phyloP scores from a whole-genome alignment of 805 yeast species.

The Monosporozyma unispora region DNA sequence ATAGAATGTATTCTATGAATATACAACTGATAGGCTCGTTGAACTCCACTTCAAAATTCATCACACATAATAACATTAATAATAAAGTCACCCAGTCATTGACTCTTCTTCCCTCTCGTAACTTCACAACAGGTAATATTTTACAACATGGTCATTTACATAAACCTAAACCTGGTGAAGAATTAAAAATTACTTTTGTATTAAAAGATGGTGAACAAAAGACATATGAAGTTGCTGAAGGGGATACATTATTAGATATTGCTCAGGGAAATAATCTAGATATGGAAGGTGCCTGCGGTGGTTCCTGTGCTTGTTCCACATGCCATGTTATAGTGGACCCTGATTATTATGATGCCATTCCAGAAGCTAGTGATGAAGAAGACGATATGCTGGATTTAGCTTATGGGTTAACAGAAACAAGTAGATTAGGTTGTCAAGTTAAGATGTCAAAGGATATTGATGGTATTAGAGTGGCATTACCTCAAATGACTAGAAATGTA shows the following conservation, averaged over 20 bases:
- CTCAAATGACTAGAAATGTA: slow-evolving; percentile 93
- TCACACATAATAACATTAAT: neutral
- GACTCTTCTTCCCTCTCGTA: neutral
- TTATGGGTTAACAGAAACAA: slow-evolving; percentile 93
- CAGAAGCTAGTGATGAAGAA: slow-evolving; percentile 96
- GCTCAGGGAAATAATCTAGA: slow-evolving; percentile 91
- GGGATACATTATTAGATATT: slow-evolving; percentile 84
- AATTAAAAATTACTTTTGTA: slow-evolving; percentile 74
- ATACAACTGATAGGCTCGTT: neutral
- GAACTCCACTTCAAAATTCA: neutral
- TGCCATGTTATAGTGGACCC: slow-evolving; percentile 97
- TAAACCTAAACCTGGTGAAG: slow-evolving; percentile 91
- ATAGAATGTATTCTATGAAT: neutral
- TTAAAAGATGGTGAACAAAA: slow-evolving; percentile 84
- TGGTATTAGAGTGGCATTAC: slow-evolving; percentile 89
- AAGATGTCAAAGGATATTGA: slow-evolving; percentile 83
- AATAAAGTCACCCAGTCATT: neutral
- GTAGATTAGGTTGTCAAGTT: slow-evolving; percentile 92
- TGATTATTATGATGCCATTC: slow-evolving; percentile 79
- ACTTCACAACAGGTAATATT: slow-evolving; percentile 20
- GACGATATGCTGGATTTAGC: slow-evolving; percentile 98
- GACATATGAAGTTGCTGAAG: slow-evolving; percentile 79
- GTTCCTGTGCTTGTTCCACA: slow-evolving; percentile 97
- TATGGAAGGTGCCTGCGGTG: slow-evolving; percentile 99
- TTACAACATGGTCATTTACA: slow-evolving; percentile 73